phyloP scores from a whole-genome alignment of 2,329 filamentous ascomycete genomes.

The Elsinoe necatrix region DNA sequence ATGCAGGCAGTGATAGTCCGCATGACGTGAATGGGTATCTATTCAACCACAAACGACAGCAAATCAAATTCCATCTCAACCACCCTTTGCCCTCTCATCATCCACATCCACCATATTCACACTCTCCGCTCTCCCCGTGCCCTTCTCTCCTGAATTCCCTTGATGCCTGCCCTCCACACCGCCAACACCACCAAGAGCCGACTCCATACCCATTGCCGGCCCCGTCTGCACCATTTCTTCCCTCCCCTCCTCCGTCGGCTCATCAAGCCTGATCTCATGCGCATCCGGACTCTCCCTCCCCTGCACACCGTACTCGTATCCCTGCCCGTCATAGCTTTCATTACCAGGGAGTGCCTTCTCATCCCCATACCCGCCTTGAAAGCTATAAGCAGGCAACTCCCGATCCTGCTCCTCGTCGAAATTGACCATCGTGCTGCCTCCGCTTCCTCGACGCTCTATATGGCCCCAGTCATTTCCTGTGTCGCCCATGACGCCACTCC shows the following conservation, averaged over 20 bases:
- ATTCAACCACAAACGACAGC: neutral
- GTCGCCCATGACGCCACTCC: neutral
- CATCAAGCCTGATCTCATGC: constrained; percentile 17
- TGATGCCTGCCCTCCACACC: neutral
- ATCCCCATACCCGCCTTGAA: neutral
- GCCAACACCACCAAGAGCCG: neutral
- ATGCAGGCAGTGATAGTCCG: neutral
- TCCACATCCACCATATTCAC: constrained; percentile 9
- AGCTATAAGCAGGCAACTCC: constrained; percentile 9
- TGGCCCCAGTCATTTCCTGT: constrained; percentile 15
- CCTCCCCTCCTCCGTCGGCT: constrained; percentile 1
- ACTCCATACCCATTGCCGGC: neutral
- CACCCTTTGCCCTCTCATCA: constrained; percentile 7
- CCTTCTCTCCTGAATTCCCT: neutral
- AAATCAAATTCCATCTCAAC: neutral
- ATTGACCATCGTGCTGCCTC: constrained; percentile 18
- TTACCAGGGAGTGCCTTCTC: neutral
- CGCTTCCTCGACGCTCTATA: constrained; percentile 15
- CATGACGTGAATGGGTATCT: neutral
- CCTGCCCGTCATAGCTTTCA: neutral
- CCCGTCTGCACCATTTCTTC: constrained; percentile 25
- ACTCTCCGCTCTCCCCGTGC: neutral
- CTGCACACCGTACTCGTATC: neutral
- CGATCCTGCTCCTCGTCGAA: constrained; percentile 14
- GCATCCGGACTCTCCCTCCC: constrained; percentile 16